A percentile compares a stretch with the other conserved stretches of the same genome.
Evolutionary conservation across 768 basidiomycete genomes (phyloP).

Genomic region (Botryobasidium botryosum): DNA sequence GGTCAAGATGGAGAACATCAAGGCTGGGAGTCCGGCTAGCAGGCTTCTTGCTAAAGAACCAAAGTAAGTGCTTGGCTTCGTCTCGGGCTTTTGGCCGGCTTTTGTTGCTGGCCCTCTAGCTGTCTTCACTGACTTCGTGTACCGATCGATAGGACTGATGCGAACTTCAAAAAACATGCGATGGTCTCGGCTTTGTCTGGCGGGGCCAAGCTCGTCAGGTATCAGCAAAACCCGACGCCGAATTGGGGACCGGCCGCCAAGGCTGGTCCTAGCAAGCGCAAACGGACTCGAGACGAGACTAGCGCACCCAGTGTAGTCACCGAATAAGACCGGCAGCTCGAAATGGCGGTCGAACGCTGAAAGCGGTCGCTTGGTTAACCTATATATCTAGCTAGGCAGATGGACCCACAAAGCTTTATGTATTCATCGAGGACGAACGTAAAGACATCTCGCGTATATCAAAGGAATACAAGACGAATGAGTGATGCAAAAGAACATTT

Average conservation of each 20-base stretch:
- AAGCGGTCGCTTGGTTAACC: too few relatives aligned
- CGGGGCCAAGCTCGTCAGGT: conserved; percentile 65
- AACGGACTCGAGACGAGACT: conserved; percentile 11
- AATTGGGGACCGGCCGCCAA: conserved; percentile 84
- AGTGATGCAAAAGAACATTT: too few relatives aligned
- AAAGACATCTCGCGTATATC: too few relatives aligned
- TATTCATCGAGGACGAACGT: too few relatives aligned
- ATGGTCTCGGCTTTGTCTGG: conserved; percentile 40
- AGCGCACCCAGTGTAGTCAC: too few relatives aligned
- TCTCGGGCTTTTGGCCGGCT: not conserved
- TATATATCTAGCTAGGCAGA: too few relatives aligned
- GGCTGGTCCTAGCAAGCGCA: conserved; percentile 29
- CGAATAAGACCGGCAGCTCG: too few relatives aligned
- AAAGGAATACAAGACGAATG: too few relatives aligned
- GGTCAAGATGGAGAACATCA: conserved; percentile 68
- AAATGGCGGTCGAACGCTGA: too few relatives aligned
- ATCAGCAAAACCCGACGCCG: conserved; percentile 78
- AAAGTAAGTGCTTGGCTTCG: conserved; percentile 30
- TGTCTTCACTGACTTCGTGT: conserved; percentile 4
- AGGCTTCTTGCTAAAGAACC: conserved; percentile 51
- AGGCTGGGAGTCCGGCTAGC: conserved; percentile 52
- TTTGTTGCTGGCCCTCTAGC: not conserved
- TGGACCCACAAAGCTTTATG: too few relatives aligned
- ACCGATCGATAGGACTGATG: conserved; percentile 27
- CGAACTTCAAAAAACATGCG: conserved; percentile 68